A percentile compares a stretch with the other conserved stretches of the same genome.
phyloP scores from a whole-genome alignment of 306 rosid genomes.

The Hippophae gyantsensis region DNA sequence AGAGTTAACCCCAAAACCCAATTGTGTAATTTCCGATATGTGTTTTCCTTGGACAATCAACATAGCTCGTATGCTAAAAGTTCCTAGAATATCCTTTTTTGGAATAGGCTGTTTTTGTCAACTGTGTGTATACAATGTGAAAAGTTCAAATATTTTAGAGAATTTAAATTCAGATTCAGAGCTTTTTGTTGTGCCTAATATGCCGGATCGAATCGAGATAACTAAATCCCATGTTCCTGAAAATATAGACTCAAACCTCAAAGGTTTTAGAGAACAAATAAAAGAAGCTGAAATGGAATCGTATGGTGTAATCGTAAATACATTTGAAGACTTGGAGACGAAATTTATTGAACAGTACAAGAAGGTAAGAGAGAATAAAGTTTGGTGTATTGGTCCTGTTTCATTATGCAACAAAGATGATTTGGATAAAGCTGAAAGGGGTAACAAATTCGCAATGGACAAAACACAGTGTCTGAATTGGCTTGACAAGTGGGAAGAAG shows the following conservation, averaged over 20 bases:
- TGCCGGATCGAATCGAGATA: constrained; percentile 28
- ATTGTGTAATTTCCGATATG: constrained; percentile 34
- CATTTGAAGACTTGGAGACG: constrained; percentile 39
- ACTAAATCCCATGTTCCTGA: constrained; percentile 26
- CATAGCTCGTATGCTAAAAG: constrained; percentile 29
- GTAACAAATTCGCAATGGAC: constrained; percentile 32
- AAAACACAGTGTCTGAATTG: constrained; percentile 26
- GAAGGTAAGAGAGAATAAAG: constrained; percentile 9
- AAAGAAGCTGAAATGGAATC: constrained; percentile 22
- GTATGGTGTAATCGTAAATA: constrained; percentile 33
- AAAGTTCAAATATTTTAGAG: background rate
- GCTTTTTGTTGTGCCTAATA: constrained; percentile 27
- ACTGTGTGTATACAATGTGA: constrained; percentile 13
- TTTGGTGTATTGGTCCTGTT: constrained; percentile 45
- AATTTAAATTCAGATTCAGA: constrained; percentile 10
- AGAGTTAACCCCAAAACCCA: constrained; percentile 25
- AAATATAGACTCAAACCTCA: background rate
- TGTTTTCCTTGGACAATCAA: constrained; percentile 37
- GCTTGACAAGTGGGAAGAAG: constrained; percentile 30
- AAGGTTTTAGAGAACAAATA: background rate
- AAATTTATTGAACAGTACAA: constrained; percentile 24
- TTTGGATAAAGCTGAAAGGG: constrained; percentile 32
- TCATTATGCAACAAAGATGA: constrained; percentile 33
- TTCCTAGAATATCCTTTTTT: constrained; percentile 59
- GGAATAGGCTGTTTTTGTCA: constrained; percentile 33